These are phyloP conservation scores for Barnettozyma siamensis DNA, from an alignment of 805 yeast species.

Conservation along the genomic window DNA sequence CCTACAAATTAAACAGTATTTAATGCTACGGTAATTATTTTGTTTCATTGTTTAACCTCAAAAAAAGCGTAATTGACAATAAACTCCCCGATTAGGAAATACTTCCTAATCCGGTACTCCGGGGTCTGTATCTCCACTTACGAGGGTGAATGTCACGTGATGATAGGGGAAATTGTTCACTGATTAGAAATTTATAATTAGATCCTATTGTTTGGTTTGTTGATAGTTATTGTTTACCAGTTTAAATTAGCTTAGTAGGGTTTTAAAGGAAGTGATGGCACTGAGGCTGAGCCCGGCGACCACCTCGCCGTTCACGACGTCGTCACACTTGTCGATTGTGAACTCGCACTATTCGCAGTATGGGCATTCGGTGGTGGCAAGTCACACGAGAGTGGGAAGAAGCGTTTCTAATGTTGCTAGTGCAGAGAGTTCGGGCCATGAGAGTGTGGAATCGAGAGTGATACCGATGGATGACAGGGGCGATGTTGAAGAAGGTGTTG, in stretches of 20 bases:
- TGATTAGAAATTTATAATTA: too few species aligned
- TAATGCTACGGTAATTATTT: too few species aligned
- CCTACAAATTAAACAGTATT: too few species aligned
- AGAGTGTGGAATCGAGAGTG: not conserved
- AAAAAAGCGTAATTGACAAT: not conserved
- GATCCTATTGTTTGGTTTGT: too few species aligned
- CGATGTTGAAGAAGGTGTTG: not conserved
- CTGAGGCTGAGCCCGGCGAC: not conserved
- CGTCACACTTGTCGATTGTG: slow-evolving; percentile 27
- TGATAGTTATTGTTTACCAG: too few species aligned
- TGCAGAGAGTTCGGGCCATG: too few species aligned
- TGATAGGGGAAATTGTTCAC: too few species aligned
- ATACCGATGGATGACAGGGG: not conserved
- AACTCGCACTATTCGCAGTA: slow-evolving; percentile 32
- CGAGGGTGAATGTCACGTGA: too few species aligned
- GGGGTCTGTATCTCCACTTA: too few species aligned
- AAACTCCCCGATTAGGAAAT: not conserved
- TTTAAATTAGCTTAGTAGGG: too few species aligned
- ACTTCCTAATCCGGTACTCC: slow-evolving; percentile 1
- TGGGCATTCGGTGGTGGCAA: slow-evolving; percentile 29
- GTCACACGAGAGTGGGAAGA: not conserved
- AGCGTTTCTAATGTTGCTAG: not conserved
- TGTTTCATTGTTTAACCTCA: too few species aligned
- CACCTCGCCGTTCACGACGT: slow-evolving; percentile 6
- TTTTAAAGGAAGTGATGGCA: not conserved